Percentiles rank a stretch among this genome's conserved stretches.
Evolutionary conservation across 2,329 filamentous ascomycete species (phyloP).

Genomic region (Penicillium occitanis): DNA sequence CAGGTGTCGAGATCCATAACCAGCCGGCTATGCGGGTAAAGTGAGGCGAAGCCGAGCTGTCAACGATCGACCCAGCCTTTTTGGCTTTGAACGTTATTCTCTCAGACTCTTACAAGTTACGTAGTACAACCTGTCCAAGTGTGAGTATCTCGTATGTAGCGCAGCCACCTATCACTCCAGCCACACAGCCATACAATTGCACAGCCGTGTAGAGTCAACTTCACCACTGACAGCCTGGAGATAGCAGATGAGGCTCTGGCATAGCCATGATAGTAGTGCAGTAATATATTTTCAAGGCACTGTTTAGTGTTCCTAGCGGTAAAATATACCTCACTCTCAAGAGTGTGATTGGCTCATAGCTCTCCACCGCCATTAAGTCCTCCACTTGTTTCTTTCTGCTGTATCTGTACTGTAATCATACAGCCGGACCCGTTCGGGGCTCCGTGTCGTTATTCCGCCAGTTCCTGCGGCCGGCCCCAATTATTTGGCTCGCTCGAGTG

Average conservation of each 20-base stretch:
- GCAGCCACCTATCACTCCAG: background rate
- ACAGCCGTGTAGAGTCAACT: background rate
- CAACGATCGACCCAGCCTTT: conserved; percentile 5
- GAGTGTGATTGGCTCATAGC: background rate
- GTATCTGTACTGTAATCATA: background rate
- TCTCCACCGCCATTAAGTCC: background rate
- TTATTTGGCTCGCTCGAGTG: background rate
- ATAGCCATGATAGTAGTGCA: background rate
- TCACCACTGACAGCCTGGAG: background rate
- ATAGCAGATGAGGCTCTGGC: conserved; percentile 8
- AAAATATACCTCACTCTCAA: background rate
- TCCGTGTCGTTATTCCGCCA: background rate
- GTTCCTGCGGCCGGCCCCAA: conserved; percentile 10
- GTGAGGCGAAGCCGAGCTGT: conserved; percentile 9
- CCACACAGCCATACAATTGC: background rate
- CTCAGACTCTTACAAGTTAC: background rate
- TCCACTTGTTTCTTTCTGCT: background rate
- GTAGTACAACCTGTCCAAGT: background rate
- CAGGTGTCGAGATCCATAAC: background rate
- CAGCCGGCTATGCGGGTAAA: background rate
- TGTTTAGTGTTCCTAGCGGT: background rate
- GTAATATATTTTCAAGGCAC: background rate
- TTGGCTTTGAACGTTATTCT: background rate
- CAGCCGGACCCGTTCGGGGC: background rate
- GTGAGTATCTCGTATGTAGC: background rate